Evolutionary conservation across 2,329 filamentous ascomycete genomes (phyloP).

Genomic region (Incumbomyces delicatus): DNA sequence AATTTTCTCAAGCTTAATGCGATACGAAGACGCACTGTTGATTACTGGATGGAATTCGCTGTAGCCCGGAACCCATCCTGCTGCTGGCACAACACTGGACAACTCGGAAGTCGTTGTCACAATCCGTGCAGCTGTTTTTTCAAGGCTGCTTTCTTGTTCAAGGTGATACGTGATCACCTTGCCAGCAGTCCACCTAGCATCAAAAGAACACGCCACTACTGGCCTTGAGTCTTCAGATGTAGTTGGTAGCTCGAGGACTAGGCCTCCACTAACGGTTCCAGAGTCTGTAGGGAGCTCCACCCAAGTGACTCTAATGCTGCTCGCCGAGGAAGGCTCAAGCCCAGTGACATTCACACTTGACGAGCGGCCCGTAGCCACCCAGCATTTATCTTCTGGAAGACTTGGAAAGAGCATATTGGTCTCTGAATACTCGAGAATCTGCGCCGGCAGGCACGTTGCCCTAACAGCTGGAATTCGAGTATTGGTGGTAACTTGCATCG

Average conservation of each 20-base stretch:
- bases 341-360: not conserved
- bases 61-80: not conserved
- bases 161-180: conserved; percentile 3
- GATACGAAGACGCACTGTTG: not conserved
- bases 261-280: not conserved
- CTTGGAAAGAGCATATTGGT: not conserved
- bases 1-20: not conserved
- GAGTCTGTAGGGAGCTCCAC: not conserved
- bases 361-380: not conserved
- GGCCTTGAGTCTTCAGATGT: not conserved
- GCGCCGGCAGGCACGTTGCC: not conserved
- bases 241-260: conserved; percentile 4
- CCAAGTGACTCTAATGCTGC: not conserved
- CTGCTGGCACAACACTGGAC: not conserved
- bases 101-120: not conserved
- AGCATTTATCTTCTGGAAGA: not conserved
- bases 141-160: not conserved
- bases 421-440: not conserved
- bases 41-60: not conserved
- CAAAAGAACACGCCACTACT: conserved; percentile 1
- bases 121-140: not conserved
- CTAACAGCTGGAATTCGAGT: conserved; percentile 3
- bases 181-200: conserved; percentile 5
- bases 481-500: not conserved
- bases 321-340: not conserved